Percentiles rank a stretch among this genome's conserved stretches.
Evolutionary conservation across 768 basidiomycete genomes (phyloP).

Genomic region (Suillus americanus): DNA sequence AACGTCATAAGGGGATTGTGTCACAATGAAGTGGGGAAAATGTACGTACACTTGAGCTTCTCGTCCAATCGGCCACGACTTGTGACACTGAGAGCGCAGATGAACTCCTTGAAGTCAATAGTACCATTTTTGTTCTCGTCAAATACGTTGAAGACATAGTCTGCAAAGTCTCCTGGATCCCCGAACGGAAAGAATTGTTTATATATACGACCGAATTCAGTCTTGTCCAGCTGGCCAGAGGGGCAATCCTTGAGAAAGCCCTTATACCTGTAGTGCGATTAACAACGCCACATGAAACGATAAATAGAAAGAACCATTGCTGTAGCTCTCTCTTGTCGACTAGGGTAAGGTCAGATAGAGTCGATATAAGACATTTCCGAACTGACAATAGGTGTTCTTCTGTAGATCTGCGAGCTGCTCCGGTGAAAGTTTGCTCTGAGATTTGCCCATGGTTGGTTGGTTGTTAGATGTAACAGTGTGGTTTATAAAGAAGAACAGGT

Average conservation of each 20-base stretch:
- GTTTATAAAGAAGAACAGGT: too few relatives aligned
- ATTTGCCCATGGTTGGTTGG: slow-evolving; percentile 85
- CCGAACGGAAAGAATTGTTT: slow-evolving; percentile 99
- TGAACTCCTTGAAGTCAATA: slow-evolving; percentile 99
- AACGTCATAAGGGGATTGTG: not conserved
- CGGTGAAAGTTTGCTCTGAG: slow-evolving; percentile 90
- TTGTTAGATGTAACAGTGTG: too few relatives aligned
- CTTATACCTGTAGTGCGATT: slow-evolving; percentile 74
- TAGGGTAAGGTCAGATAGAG: slow-evolving; percentile 32
- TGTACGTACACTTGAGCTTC: slow-evolving; percentile 89
- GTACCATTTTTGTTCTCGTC: slow-evolving; percentile 94
- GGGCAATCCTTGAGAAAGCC: slow-evolving; percentile 99
- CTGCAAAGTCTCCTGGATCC: slow-evolving; percentile 94
- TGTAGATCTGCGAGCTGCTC: slow-evolving; percentile 95
- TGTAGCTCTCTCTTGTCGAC: slow-evolving; percentile 97
- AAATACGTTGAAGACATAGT: slow-evolving; percentile 98
- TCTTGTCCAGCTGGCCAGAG: slow-evolving; percentile 92
- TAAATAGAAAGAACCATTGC: slow-evolving; percentile 63
- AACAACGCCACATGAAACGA: slow-evolving; percentile 10
- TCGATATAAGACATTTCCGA: slow-evolving; percentile 13
- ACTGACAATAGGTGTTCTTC: slow-evolving; percentile 95
- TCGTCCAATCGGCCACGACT: slow-evolving; percentile 92
- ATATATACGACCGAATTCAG: slow-evolving; percentile 96
- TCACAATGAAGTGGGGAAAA: slow-evolving; percentile 5
- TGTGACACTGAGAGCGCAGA: slow-evolving; percentile 94